Percentiles rank a stretch among this genome's conserved stretches.
Evolutionary conservation across 495 filamentous ascomycete species (phyloP).

Genomic region (Penicillium paxilli): DNA sequence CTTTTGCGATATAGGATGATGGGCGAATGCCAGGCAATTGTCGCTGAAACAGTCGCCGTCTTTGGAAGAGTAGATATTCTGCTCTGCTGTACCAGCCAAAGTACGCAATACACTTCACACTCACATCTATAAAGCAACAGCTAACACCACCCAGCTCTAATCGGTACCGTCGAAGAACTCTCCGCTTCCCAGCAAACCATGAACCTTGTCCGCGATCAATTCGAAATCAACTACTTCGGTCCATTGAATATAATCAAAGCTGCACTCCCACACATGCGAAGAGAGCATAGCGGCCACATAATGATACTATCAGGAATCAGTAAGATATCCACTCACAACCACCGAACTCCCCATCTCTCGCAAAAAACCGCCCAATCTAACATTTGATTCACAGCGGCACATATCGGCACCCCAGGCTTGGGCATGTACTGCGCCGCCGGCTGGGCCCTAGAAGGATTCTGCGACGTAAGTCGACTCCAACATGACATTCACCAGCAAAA

Average conservation of each 20-base stretch:
- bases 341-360: not conserved
- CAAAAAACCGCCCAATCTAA: not conserved
- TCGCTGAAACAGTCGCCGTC: constrained; percentile 78
- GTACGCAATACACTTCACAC: constrained; percentile 35
- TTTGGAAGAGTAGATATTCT: constrained; percentile 90
- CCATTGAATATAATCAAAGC: constrained; percentile 96
- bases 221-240: constrained; percentile 92
- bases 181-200: constrained; percentile 68
- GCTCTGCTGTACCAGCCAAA: constrained; percentile 83
- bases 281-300: constrained; percentile 80
- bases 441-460: constrained; percentile 97
- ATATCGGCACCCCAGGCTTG: constrained; percentile 90
- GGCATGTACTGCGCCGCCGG: constrained; percentile 88
- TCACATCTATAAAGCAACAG: not conserved
- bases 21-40: constrained; percentile 70
- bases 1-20: constrained; percentile 33
- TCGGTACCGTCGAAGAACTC: constrained; percentile 92
- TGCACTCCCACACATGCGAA: constrained; percentile 74
- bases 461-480: constrained; percentile 57
- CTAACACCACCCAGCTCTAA: constrained; percentile 56
- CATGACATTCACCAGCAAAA: not conserved
- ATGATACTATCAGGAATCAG: constrained; percentile 86
- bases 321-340: constrained; percentile 25
- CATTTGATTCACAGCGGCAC: constrained; percentile 56
- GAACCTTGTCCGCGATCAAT: constrained; percentile 83